These are phyloP conservation scores for Vigna trinervia DNA, from an alignment of 306 rosid genomes.

Conservation along the genomic window DNA sequence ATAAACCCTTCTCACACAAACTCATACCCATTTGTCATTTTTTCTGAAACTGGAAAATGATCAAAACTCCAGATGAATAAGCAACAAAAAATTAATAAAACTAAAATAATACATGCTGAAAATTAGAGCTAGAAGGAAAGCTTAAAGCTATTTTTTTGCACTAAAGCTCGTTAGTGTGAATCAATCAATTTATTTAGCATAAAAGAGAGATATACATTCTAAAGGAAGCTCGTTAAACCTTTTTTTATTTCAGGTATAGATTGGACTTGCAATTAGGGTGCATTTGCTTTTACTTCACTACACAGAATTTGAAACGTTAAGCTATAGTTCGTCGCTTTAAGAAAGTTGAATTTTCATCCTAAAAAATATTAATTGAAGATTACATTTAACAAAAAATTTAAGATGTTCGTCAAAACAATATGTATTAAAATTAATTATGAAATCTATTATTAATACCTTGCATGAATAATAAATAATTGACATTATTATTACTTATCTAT, in stretches of 20 bases:
- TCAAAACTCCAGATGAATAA: constrained; percentile 39
- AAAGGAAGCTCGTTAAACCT: neutral
- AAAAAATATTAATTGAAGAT: too few species aligned
- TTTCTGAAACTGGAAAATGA: constrained; percentile 27
- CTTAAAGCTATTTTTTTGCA: constrained; percentile 12
- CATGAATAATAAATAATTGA: too few species aligned
- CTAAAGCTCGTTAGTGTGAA: constrained; percentile 32
- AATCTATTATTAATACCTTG: too few species aligned
- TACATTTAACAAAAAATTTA: too few species aligned
- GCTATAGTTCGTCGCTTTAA: too few species aligned
- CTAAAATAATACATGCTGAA: neutral
- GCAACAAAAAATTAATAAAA: neutral
- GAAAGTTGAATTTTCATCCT: too few species aligned
- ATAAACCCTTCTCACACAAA: constrained; percentile 18
- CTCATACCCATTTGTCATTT: constrained; percentile 33
- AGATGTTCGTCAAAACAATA: too few species aligned
- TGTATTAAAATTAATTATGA: too few species aligned
- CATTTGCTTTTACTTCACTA: neutral
- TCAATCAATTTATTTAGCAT: constrained; percentile 38
- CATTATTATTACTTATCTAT: too few species aligned
- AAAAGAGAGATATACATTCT: constrained; percentile 18
- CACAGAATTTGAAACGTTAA: neutral
- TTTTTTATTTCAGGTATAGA: neutral
- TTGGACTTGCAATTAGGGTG: neutral
- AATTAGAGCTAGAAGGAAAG: constrained; percentile 7